These are phyloP conservation scores for Exidia glandulosa DNA, from an alignment of 768 basidiomycete species.

Conservation along the genomic window DNA sequence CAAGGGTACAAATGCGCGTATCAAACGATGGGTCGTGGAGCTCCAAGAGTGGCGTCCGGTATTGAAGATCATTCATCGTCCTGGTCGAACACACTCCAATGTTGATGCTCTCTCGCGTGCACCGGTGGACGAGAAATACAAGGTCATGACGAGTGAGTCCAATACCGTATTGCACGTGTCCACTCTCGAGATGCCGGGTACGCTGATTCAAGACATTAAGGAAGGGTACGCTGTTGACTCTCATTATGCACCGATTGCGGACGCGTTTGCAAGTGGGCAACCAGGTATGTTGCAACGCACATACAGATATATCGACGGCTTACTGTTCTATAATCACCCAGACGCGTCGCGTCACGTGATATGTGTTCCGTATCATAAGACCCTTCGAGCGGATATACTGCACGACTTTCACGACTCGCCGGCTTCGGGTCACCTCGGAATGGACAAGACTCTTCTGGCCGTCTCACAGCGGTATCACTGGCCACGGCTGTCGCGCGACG, in stretches of 20 bases:
- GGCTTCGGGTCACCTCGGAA: slow-evolving; percentile 14
- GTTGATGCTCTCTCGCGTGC: neutral
- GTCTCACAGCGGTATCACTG: slow-evolving; percentile 10
- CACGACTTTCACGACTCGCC: slow-evolving; percentile 1
- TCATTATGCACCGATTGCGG: neutral
- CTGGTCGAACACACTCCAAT: neutral
- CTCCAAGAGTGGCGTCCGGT: neutral
- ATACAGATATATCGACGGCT: neutral
- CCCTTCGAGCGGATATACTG: neutral
- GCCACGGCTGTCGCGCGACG: slow-evolving; percentile 19
- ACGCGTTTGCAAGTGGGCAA: neutral
- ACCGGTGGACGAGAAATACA: neutral
- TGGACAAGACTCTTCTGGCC: slow-evolving; percentile 11
- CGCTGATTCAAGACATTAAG: neutral
- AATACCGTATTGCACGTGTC: neutral
- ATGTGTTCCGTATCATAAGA: neutral
- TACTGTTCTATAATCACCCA: neutral
- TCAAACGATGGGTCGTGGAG: neutral
- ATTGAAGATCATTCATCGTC: neutral
- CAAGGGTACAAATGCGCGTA: neutral
- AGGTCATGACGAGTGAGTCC: neutral
- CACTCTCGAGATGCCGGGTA: neutral
- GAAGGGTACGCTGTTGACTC: neutral
- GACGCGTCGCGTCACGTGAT: neutral
- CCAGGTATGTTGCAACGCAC: neutral